These are phyloP conservation scores for Saturnispora silvae DNA, from an alignment of 805 yeast genomes.

Conservation along the genomic window DNA sequence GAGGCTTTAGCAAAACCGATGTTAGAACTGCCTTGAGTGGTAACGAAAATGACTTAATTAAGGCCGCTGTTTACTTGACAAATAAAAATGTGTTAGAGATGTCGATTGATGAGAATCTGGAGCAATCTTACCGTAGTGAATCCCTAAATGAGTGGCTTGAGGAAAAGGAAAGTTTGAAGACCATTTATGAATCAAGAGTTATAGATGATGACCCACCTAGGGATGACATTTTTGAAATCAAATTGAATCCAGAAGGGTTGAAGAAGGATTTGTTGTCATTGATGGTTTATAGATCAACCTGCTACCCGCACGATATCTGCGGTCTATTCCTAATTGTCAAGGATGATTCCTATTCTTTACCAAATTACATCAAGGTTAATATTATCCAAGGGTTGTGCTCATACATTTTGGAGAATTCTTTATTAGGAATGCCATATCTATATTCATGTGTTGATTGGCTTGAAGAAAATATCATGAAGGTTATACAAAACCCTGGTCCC, in stretches of 20 bases:
- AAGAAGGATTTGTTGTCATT: slow-evolving; percentile 22
- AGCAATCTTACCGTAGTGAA: slow-evolving; percentile 3
- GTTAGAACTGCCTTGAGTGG: slow-evolving; percentile 38
- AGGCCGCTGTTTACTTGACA: slow-evolving; percentile 42
- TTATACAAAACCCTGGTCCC: slow-evolving; percentile 70
- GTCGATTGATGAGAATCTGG: slow-evolving; percentile 9
- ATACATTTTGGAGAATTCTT: slow-evolving; percentile 31
- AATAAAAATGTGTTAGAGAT: slow-evolving; percentile 15
- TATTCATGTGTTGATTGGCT: slow-evolving; percentile 70
- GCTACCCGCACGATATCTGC: slow-evolving; percentile 59
- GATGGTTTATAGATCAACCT: slow-evolving; percentile 34
- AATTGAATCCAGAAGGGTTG: slow-evolving; percentile 25
- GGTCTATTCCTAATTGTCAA: slow-evolving; percentile 50
- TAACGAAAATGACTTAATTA: slow-evolving; percentile 34
- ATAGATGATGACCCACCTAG: slow-evolving; percentile 29
- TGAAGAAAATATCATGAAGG: slow-evolving; percentile 44
- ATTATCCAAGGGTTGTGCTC: slow-evolving; percentile 37
- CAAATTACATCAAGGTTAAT: slow-evolving; percentile 60
- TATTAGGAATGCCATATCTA: slow-evolving; percentile 62
- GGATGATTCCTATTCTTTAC: slow-evolving; percentile 39
- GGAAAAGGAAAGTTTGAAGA: slow-evolving; percentile 58
- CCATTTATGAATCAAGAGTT: slow-evolving; percentile 34
- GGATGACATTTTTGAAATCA: slow-evolving; percentile 26
- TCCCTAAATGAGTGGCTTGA: slow-evolving; percentile 52
- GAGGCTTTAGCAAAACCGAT: slow-evolving; percentile 64